These are phyloP conservation scores for Poronia punctata DNA, from an alignment of 495 filamentous ascomycete species.

Conservation along the genomic window DNA sequence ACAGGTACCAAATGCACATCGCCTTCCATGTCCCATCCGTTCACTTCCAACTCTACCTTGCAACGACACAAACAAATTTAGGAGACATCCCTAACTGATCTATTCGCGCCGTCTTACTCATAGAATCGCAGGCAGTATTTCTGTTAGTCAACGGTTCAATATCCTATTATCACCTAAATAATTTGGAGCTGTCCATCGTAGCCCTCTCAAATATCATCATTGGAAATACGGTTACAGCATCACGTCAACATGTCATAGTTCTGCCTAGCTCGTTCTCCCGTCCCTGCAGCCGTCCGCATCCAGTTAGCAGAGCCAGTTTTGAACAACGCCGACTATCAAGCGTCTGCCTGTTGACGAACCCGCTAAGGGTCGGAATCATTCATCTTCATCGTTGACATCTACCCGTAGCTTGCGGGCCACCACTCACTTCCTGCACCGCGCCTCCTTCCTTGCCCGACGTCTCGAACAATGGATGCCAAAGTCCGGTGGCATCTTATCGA, in stretches of 20 bases:
- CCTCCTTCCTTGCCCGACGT: slow-evolving; percentile 1
- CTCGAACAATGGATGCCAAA: slow-evolving; percentile 32
- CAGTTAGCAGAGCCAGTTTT: slow-evolving; percentile 29
- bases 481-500: slow-evolving; percentile 27
- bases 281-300: slow-evolving; percentile 27
- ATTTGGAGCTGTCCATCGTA: too few species aligned
- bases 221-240: too few species aligned
- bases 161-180: too few species aligned
- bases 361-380: slow-evolving; percentile 4
- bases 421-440: neutral
- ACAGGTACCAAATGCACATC: too few species aligned
- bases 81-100: too few species aligned
- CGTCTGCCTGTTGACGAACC: too few species aligned
- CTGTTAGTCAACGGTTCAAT: too few species aligned
- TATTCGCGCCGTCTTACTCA: too few species aligned
- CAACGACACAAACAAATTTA: neutral
- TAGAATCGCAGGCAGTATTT: too few species aligned
- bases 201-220: too few species aligned
- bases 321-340: slow-evolving; percentile 3
- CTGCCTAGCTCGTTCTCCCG: slow-evolving; percentile 20
- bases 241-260: slow-evolving; percentile 18
- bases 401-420: neutral
- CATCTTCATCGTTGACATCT: slow-evolving; percentile 3
- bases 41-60: neutral
- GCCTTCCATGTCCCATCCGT: slow-evolving; percentile 1